These are phyloP conservation scores for Pestalotiopsis sp. DNA, from an alignment of 2,329 filamentous ascomycete species.

Conservation along the genomic window DNA sequence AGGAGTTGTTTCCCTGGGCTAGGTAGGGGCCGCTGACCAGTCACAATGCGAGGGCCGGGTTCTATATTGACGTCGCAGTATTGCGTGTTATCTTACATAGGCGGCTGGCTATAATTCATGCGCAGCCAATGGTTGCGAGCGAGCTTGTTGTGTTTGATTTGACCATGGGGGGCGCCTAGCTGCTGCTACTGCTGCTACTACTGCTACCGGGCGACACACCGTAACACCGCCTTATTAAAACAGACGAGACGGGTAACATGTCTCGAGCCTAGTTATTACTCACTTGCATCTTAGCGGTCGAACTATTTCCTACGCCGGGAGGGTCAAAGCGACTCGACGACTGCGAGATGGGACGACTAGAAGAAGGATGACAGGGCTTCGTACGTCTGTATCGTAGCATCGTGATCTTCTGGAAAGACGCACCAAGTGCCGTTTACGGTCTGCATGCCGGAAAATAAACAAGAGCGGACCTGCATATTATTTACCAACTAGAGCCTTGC, in stretches of 20 bases:
- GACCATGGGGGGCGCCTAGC: background rate
- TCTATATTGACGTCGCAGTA: background rate
- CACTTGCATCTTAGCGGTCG: background rate
- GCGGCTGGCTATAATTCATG: background rate
- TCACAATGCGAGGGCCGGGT: background rate
- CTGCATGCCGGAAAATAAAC: background rate
- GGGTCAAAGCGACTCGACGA: background rate
- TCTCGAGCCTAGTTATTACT: background rate
- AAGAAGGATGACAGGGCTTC: background rate
- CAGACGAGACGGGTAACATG: background rate
- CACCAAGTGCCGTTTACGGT: background rate
- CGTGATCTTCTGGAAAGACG: background rate
- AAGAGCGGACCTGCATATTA: slow-evolving; percentile 4
- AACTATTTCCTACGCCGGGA: background rate
- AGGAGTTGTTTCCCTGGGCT: slow-evolving; percentile 4
- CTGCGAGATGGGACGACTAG: background rate
- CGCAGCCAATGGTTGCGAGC: background rate
- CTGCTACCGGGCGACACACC: background rate
- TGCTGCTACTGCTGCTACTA: background rate
- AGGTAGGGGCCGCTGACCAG: background rate
- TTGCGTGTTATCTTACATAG: background rate
- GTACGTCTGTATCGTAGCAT: background rate
- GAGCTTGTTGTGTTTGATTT: background rate
- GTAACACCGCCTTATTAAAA: background rate
- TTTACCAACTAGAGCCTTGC: background rate